Conservation (phyloP, 371 early-diverging fungal species). For the Mortierella sp. region DNA sequence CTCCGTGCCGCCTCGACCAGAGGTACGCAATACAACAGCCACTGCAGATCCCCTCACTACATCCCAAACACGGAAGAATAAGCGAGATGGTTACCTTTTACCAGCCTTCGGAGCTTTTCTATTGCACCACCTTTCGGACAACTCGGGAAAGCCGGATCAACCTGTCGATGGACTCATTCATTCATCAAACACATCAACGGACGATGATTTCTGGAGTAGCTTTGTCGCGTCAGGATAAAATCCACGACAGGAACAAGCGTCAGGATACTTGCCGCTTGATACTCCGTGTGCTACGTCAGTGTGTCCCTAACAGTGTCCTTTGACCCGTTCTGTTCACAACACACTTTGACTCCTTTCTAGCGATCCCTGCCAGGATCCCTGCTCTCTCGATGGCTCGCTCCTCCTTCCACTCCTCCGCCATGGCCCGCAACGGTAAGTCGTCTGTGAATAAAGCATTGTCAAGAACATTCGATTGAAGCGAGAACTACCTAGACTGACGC, state of each 20-base stretch:
- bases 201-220: neutral
- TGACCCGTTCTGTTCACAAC: neutral
- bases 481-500: neutral
- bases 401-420: constrained; percentile 49
- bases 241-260: neutral
- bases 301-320: neutral
- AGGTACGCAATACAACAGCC: constrained; percentile 31
- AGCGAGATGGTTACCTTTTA: neutral
- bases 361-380: constrained; percentile 53
- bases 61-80: neutral
- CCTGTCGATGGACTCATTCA: neutral
- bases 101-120: neutral
- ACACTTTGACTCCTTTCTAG: constrained; percentile 7
- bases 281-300: neutral
- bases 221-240: neutral
- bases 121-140: neutral
- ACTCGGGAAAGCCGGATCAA: constrained; percentile 35
- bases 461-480: neutral
- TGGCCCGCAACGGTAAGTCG: constrained; percentile 45
- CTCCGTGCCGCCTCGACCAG: constrained; percentile 56
- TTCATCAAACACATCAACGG: neutral
- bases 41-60: neutral
- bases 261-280: neutral
- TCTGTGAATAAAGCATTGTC: neutral
- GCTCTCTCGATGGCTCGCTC: constrained; percentile 49